Evolutionary conservation across 2,329 filamentous ascomycete species (phyloP).

Genomic region (Pseudocercospora fuligena): DNA sequence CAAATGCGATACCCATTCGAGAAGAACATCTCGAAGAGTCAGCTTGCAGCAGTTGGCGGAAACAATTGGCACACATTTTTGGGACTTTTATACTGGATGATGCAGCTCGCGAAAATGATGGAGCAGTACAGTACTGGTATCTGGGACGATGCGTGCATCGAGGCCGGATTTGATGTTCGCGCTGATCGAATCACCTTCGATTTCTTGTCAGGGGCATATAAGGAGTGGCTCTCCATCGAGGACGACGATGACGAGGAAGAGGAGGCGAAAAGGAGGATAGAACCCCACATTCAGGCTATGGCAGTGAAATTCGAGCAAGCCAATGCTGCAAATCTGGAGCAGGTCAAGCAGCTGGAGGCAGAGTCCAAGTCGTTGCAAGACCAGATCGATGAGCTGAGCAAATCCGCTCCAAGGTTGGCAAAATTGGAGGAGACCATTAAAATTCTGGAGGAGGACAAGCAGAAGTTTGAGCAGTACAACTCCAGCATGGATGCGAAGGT

Average conservation of each 20-base stretch:
- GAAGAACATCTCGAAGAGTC: slow-evolving; percentile 93
- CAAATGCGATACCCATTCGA: slow-evolving; percentile 95
- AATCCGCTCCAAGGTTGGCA: slow-evolving; percentile 80
- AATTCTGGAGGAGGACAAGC: slow-evolving; percentile 90
- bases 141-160: slow-evolving; percentile 89
- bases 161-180: slow-evolving; percentile 83
- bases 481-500: slow-evolving; percentile 79
- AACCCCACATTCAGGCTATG: slow-evolving; percentile 87
- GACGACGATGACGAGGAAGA: slow-evolving; percentile 78
- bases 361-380: slow-evolving; percentile 80
- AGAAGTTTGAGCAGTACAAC: slow-evolving; percentile 96
- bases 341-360: slow-evolving; percentile 82
- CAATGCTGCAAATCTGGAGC: slow-evolving; percentile 82
- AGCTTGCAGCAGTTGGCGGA: slow-evolving; percentile 90
- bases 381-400: slow-evolving; percentile 88
- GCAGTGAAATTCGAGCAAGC: slow-evolving; percentile 81
- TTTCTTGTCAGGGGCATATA: slow-evolving; percentile 87
- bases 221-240: slow-evolving; percentile 88
- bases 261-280: slow-evolving; percentile 76
- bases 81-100: slow-evolving; percentile 96
- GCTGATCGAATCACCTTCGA: slow-evolving; percentile 93
- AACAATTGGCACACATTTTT: slow-evolving; percentile 97
- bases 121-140: slow-evolving; percentile 77
- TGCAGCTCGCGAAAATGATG: slow-evolving; percentile 94
- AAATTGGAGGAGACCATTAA: slow-evolving; percentile 88